These are phyloP conservation scores for Hygrocybe punicea DNA, from an alignment of 768 basidiomycete species.

Conservation along the genomic window DNA sequence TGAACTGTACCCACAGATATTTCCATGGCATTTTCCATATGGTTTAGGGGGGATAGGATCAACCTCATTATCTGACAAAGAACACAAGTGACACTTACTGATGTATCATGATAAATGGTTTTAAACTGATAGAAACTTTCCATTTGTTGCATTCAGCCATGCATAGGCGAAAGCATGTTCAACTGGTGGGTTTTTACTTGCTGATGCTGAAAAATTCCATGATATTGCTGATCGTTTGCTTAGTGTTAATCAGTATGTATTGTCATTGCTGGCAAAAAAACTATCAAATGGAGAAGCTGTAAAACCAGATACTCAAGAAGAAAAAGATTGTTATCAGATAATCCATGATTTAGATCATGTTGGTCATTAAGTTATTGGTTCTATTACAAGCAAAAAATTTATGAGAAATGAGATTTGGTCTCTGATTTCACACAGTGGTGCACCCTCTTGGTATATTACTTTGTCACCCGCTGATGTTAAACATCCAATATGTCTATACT, in stretches of 20 bases:
- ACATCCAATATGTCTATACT: conserved; percentile 15
- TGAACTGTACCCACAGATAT: conserved; percentile 30
- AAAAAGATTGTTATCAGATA: conserved; percentile 31
- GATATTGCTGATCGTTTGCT: conserved; percentile 22
- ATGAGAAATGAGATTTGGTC: no score
- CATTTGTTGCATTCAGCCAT: conserved; percentile 40
- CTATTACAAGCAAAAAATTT: conserved; percentile 11
- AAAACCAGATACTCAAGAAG: conserved; percentile 26
- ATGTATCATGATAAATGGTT: conserved; percentile 39
- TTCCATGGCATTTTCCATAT: conserved; percentile 37
- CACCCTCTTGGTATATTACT: no score
- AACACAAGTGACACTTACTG: conserved; percentile 25
- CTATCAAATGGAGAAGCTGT: conserved; percentile 26
- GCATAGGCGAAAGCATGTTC: conserved; percentile 33
- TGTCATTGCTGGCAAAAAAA: conserved; percentile 16
- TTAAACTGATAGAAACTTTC: conserved; percentile 36
- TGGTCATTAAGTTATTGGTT: conserved; percentile 27
- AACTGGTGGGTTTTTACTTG: conserved; percentile 25
- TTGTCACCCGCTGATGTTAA: no score
- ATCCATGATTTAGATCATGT: conserved; percentile 34
- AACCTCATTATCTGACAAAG: conserved; percentile 8
- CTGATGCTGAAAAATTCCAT: conserved; percentile 25
- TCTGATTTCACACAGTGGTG: no score
- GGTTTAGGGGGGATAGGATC: conserved; percentile 21
- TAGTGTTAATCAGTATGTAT: conserved; percentile 19